Evolutionary conservation across 176 grass and related monocot genomes (phyloP).

Genomic region (Leersia perrieri): DNA sequence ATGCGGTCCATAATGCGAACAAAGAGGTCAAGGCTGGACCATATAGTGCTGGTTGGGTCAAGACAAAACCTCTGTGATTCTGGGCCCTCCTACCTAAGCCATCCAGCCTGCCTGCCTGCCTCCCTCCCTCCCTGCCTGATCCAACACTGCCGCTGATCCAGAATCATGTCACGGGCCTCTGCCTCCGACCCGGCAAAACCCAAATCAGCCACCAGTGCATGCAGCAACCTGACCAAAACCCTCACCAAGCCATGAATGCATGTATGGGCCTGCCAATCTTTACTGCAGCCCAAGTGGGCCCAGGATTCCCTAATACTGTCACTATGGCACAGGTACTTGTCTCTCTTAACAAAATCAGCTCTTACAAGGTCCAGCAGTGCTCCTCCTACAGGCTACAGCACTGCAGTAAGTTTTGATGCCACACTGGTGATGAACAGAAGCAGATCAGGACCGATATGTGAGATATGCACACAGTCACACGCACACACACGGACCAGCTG

Average conservation of each 20-base stretch:
- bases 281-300: background rate
- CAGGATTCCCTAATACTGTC: background rate
- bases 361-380: background rate
- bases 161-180: background rate
- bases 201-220: background rate
- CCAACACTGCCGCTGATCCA: background rate
- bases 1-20: background rate
- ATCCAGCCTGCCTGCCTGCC: background rate
- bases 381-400: background rate
- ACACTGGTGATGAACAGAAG: background rate
- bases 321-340: background rate
- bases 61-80: background rate
- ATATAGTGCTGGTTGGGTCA: background rate
- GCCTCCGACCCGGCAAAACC: background rate
- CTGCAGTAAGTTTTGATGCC: background rate
- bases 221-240: no score
- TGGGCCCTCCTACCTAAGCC: background rate
- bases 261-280: background rate
- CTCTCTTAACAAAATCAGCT: background rate
- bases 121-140: no score
- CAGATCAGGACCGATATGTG: background rate
- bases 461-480: background rate
- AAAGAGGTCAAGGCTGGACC: background rate
- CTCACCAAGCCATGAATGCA: background rate
- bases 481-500: background rate